Evolutionary conservation across 2,329 filamentous ascomycete species (phyloP).

Genomic region (Talaromyces sp.): DNA sequence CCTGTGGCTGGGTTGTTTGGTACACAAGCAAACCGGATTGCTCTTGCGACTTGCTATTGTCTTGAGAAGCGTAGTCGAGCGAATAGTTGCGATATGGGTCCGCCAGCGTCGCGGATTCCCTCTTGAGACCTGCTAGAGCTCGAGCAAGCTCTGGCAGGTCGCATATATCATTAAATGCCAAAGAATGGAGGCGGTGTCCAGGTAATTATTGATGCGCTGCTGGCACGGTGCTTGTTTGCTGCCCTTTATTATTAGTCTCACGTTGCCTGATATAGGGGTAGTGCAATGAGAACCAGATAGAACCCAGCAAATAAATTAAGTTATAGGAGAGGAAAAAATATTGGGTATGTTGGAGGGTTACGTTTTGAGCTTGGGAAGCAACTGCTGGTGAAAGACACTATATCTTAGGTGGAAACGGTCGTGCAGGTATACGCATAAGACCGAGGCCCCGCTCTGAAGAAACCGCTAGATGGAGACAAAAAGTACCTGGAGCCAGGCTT

Average conservation of each 20-base stretch:
- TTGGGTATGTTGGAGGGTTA: not conserved
- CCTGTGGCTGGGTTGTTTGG: slow-evolving; percentile 43
- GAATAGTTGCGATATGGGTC: slow-evolving; percentile 71
- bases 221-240: not conserved
- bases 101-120: slow-evolving; percentile 65
- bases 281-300: not conserved
- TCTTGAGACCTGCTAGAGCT: slow-evolving; percentile 70
- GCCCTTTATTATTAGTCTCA: not conserved
- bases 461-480: slow-evolving; percentile 8
- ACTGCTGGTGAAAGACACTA: slow-evolving; percentile 6
- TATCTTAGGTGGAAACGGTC: slow-evolving; percentile 7
- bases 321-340: not conserved
- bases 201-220: not conserved
- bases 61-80: slow-evolving; percentile 68
- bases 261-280: not conserved
- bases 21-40: slow-evolving; percentile 60
- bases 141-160: slow-evolving; percentile 59
- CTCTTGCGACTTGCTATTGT: slow-evolving; percentile 57
- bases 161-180: slow-evolving; percentile 14
- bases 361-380: slow-evolving; percentile 1
- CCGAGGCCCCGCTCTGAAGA: slow-evolving; percentile 12
- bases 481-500: slow-evolving; percentile 2
- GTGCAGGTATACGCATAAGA: slow-evolving; percentile 12
- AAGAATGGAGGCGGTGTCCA: not conserved
- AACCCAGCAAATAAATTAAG: not conserved